Evolutionary conservation across 352 stramenopile genomes (phyloP).

Genomic region (Pythium sukuiense): DNA sequence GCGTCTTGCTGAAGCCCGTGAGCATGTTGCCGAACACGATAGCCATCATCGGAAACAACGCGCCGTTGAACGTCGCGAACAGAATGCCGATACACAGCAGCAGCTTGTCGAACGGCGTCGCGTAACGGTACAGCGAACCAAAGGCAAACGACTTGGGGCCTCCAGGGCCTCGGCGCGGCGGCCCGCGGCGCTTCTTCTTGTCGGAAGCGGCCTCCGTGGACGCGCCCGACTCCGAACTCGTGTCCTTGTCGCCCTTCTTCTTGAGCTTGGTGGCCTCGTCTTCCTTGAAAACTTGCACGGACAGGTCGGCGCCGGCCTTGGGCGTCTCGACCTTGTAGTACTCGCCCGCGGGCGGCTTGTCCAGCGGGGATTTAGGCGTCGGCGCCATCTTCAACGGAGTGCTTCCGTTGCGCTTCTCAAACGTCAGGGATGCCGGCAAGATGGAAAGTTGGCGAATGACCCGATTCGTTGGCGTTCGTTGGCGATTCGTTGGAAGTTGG

Average conservation of each 20-base stretch:
- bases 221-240: conserved; percentile 8
- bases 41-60: conserved; percentile 42
- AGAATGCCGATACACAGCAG: conserved; percentile 27
- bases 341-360: conserved; percentile 12
- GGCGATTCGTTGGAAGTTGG: neutral
- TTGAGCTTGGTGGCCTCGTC: conserved; percentile 13
- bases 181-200: conserved; percentile 2
- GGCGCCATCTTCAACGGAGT: conserved; percentile 11
- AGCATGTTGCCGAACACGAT: conserved; percentile 45
- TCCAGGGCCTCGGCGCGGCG: neutral
- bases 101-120: conserved; percentile 32
- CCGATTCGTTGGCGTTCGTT: neutral
- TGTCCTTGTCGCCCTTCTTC: conserved; percentile 17
- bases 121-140: conserved; percentile 32
- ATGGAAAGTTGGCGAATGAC: conserved; percentile 23
- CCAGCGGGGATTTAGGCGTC: conserved; percentile 12
- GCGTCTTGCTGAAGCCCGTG: conserved; percentile 23
- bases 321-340: conserved; percentile 25
- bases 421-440: neutral
- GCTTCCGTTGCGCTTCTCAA: neutral
- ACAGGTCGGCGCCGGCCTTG: conserved; percentile 10
- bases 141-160: conserved; percentile 24
- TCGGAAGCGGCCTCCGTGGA: conserved; percentile 9
- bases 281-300: conserved; percentile 13
- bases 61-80: conserved; percentile 28